phyloP scores from a whole-genome alignment of 2,329 filamentous ascomycete genomes.

The Stemphylium vesicarium region DNA sequence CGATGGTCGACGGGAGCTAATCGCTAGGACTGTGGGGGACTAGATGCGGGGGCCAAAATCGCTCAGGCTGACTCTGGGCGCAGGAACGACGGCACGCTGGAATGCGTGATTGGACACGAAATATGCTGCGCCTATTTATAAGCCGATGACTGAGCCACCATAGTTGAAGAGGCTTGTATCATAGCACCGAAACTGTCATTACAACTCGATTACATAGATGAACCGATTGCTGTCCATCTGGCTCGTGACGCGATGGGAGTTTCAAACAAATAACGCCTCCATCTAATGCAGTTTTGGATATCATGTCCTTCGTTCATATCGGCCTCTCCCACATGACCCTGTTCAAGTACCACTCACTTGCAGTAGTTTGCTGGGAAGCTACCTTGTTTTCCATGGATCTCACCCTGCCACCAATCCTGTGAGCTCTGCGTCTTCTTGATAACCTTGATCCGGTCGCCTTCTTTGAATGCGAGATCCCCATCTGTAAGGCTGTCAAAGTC shows the following conservation, averaged over 20 bases:
- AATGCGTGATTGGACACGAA: conserved; percentile 6
- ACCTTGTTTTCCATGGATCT: conserved; percentile 70
- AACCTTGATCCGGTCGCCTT: conserved; percentile 79
- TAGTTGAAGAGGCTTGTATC: background rate
- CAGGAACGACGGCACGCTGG: background rate
- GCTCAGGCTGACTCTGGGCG: conserved; percentile 1
- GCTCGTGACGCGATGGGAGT: background rate
- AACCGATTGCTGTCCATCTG: background rate
- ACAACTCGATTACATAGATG: background rate
- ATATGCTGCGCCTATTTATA: background rate
- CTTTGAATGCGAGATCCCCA: conserved; percentile 75
- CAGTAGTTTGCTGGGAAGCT: conserved; percentile 88
- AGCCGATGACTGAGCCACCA: background rate
- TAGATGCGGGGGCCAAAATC: conserved; percentile 5
- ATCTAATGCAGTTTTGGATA: conserved; percentile 36
- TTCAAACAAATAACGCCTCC: conserved; percentile 14
- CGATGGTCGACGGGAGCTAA: conserved; percentile 7
- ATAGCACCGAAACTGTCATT: background rate
- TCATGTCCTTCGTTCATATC: conserved; percentile 6
- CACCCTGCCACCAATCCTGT: conserved; percentile 89
- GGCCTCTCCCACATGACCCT: background rate
- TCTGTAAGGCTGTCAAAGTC: conserved; percentile 72
- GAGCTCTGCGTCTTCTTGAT: conserved; percentile 78
- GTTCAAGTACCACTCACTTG: conserved; percentile 41
- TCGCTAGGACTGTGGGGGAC: conserved; percentile 2